Evolutionary conservation across 371 early-diverging fungal species (phyloP).

Genomic region (Mortierella sp.): DNA sequence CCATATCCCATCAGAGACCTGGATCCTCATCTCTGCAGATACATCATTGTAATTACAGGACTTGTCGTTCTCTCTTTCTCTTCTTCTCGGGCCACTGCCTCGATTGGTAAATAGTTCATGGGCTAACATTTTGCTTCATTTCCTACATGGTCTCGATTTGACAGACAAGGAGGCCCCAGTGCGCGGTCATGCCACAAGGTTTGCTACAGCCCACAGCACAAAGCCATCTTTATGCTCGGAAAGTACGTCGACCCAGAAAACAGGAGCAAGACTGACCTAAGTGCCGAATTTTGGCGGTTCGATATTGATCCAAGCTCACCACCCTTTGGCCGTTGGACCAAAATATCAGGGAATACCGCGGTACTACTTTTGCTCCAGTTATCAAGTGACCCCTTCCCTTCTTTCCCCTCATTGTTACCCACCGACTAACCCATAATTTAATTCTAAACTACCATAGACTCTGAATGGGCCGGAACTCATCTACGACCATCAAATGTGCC

Average conservation of each 20-base stretch:
- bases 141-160: not conserved
- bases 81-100: not conserved
- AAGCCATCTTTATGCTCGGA: constrained; percentile 86
- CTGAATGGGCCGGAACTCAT: constrained; percentile 90
- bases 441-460: constrained; percentile 35
- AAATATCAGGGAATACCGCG: constrained; percentile 79
- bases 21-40: constrained; percentile 82
- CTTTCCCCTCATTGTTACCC: not conserved
- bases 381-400: not conserved
- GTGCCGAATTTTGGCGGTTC: constrained; percentile 91
- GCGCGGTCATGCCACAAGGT: constrained; percentile 95
- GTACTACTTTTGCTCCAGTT: constrained; percentile 12
- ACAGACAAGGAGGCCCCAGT: constrained; percentile 86
- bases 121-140: not conserved
- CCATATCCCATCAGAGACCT: constrained; percentile 65
- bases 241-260: constrained; percentile 84
- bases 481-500: constrained; percentile 95
- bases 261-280: constrained; percentile 67
- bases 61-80: not conserved
- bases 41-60: constrained; percentile 73
- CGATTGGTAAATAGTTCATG: too few species aligned
- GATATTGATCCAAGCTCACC: constrained; percentile 64
- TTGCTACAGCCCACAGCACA: constrained; percentile 81
- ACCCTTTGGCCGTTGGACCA: constrained; percentile 71
- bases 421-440: not conserved